Evolutionary conservation across 257 asterid genomes (phyloP), one percentile per base, ranked within the genome.

Genomic region (Paulownia fortunei): DNA sequence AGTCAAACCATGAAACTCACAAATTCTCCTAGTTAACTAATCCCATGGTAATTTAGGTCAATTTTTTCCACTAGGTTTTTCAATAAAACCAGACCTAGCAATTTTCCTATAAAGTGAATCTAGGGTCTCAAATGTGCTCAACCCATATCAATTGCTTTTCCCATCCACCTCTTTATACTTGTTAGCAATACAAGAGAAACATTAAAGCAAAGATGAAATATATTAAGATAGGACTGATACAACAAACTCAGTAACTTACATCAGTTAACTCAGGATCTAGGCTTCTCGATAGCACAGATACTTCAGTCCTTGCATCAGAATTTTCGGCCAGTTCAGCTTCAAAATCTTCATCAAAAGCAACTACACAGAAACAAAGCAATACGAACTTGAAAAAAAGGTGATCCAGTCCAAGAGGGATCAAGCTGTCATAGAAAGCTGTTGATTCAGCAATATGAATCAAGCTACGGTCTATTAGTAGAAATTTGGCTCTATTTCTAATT

Each of bases 271-370:
- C 98, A 62, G 93, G 91, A 74, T 91, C 96, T 34, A 92, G 88
- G 89, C 94, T 93, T 86, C 87, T 84, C 18, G 96, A 87, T 72
- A 95, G 86, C 71, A 84, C 61, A 42, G 91, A 89, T 64, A 95
- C 91, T 87, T 92, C 99, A 78, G 80, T 72, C 84, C 87, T 92
- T 70, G 97, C 97, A 30, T 95, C 97, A 87, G 30, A 83, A 86
- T 95, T 95, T 86, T 90, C 98, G 77, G 89, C 75, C 82, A 95
- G 77, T 82, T 95, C 98, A 74, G 92, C 96, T 90, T 93, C 97
- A 83, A 92, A 95, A 86, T 95, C 99, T 85, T 95, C 99, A 86
- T 95, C 99, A 87, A 95, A 95, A 74, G 98, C 97, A 89, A 95
- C 97, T 90, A 74, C 27, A 81, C 54, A 67, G 42, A 74, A 77